A percentile compares a stretch with the other conserved stretches of the same genome.
These are phyloP conservation scores for Aspergillus sp. DNA, from an alignment of 2,329 filamentous ascomycete genomes.

Conservation along the genomic window DNA sequence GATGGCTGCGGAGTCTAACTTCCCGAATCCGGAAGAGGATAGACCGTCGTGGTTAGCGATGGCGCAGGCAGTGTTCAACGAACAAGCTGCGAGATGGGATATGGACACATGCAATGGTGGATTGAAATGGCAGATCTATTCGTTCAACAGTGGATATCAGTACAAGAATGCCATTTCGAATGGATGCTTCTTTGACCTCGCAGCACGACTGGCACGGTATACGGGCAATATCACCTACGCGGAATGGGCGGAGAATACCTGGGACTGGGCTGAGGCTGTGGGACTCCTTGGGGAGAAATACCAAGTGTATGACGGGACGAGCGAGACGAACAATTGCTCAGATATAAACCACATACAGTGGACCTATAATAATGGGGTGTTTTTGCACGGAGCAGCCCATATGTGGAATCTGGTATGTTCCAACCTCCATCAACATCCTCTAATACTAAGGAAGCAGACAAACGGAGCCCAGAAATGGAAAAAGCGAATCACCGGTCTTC, in stretches of 20 bases:
- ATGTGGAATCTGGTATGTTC: conserved; percentile 46
- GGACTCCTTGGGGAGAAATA: conserved; percentile 43
- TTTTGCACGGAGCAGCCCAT: conserved; percentile 47
- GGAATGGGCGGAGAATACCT: conserved; percentile 61
- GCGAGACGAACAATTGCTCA: conserved; percentile 44
- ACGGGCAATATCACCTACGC: conserved; percentile 9
- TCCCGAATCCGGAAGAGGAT: conserved; percentile 57
- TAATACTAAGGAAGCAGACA: conserved; percentile 15
- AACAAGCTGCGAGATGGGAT: conserved; percentile 65
- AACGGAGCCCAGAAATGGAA: conserved; percentile 45
- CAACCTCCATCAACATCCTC: neutral
- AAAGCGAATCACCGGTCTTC: conserved; percentile 45
- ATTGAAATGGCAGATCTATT: conserved; percentile 33
- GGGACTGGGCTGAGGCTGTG: conserved; percentile 47
- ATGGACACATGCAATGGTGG: conserved; percentile 59
- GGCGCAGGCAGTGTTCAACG: conserved; percentile 69
- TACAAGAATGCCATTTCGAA: conserved; percentile 10
- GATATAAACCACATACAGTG: conserved; percentile 45
- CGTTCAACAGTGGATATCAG: conserved; percentile 7
- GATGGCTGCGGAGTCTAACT: conserved; percentile 66
- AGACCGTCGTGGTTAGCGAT: conserved; percentile 66
- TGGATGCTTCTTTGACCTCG: conserved; percentile 10
- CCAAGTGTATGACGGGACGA: conserved; percentile 47
- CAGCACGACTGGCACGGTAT: conserved; percentile 9
- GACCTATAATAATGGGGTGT: conserved; percentile 49